These are phyloP conservation scores for Umbelopsis sp. DNA, from an alignment of 192 early-diverging fungal genomes.

Conservation along the genomic window DNA sequence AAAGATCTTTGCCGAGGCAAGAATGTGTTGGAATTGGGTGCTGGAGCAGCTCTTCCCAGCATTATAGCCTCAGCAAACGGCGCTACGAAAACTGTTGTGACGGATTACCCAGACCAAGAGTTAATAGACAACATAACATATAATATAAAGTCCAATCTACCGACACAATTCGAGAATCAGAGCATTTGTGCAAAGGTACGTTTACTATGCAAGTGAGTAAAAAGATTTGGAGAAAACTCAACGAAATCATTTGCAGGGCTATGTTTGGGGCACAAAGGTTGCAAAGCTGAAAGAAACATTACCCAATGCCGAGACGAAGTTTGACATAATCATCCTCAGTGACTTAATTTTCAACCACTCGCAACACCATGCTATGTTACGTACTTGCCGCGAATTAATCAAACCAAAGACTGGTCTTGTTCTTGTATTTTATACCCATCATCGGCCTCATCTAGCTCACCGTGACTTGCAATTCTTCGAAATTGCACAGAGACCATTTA, in stretches of 20 bases:
- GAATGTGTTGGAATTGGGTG: constrained; percentile 80
- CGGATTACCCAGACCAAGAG: constrained; percentile 79
- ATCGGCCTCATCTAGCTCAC: constrained; percentile 78
- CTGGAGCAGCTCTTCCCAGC: constrained; percentile 82
- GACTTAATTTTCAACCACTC: constrained; percentile 91
- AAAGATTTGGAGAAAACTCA: background rate
- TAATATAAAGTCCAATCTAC: constrained; percentile 62
- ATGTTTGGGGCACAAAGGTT: constrained; percentile 72
- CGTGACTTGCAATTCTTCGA: constrained; percentile 85
- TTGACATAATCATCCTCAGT: constrained; percentile 82
- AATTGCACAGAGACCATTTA: constrained; percentile 51
- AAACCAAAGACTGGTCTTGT: constrained; percentile 61
- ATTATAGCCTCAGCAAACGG: constrained; percentile 71
- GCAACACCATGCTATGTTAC: constrained; percentile 77
- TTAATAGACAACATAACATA: constrained; percentile 76
- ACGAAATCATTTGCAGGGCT: constrained; percentile 51
- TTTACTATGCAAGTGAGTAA: background rate
- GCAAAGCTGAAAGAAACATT: constrained; percentile 38
- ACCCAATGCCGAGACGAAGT: constrained; percentile 40
- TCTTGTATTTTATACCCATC: constrained; percentile 83
- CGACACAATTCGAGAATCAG: constrained; percentile 25
- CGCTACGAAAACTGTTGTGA: constrained; percentile 70
- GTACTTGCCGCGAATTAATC: constrained; percentile 65
- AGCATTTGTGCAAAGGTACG: constrained; percentile 20
- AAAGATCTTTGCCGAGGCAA: constrained; percentile 62